phyloP scores from a whole-genome alignment of 257 asterid species.

The Nicotiana obtusifolia region DNA sequence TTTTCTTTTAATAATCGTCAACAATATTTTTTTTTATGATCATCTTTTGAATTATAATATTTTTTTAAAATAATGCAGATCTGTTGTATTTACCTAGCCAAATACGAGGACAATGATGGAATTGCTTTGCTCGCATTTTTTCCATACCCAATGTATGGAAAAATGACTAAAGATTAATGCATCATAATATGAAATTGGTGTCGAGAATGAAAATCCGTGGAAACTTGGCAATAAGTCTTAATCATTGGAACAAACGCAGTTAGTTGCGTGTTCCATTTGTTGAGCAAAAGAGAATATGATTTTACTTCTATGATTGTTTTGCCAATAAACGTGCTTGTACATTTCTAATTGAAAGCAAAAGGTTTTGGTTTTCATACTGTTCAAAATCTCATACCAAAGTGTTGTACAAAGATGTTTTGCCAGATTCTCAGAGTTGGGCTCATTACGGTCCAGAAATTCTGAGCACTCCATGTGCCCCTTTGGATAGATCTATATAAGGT shows the following conservation, averaged over 20 bases:
- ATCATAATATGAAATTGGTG: constrained; percentile 9
- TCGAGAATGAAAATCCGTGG: background rate
- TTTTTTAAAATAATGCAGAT: background rate
- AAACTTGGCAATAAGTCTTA: background rate
- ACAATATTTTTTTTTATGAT: background rate
- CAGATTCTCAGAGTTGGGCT: background rate
- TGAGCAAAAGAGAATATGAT: background rate
- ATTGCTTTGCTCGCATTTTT: constrained; percentile 16
- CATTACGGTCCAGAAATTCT: background rate
- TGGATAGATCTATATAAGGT: too few species aligned
- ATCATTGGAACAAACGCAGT: background rate
- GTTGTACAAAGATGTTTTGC: background rate
- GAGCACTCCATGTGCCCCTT: background rate
- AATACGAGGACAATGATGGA: constrained; percentile 16
- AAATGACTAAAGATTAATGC: constrained; percentile 19
- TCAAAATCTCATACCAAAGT: background rate
- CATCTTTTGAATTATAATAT: background rate
- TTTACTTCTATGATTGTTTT: background rate
- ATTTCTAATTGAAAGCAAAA: background rate
- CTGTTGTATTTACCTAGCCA: constrained; percentile 19
- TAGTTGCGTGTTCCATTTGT: background rate
- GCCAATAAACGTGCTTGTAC: constrained; percentile 1
- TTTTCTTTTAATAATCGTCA: background rate
- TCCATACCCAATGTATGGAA: constrained; percentile 15
- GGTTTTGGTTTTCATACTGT: background rate